Conservation (phyloP, 345 rosid genomes). For the Citrus glauca region DNA sequence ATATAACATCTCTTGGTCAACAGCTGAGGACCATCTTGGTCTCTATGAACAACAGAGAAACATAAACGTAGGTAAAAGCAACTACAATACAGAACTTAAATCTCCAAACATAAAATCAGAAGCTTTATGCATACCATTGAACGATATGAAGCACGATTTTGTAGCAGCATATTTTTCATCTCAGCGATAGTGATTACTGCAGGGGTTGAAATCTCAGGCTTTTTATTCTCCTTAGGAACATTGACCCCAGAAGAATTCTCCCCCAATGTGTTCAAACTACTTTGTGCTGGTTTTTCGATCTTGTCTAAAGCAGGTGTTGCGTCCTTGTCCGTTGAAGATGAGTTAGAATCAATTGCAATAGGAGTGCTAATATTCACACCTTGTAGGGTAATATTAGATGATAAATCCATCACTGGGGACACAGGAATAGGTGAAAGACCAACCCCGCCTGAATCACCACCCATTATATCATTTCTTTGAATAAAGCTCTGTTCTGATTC, state of each 20-base stretch:
- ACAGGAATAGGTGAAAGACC: conserved; percentile 22
- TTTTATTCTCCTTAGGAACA: no score
- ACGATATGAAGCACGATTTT: conserved; percentile 43
- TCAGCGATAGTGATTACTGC: conserved; percentile 54
- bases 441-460: conserved; percentile 8
- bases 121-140: conserved; percentile 39
- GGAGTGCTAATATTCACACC: conserved; percentile 11
- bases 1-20: conserved; percentile 48
- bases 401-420: conserved; percentile 22
- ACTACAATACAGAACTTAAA: not conserved
- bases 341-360: conserved; percentile 16
- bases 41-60: conserved; percentile 37
- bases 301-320: conserved; percentile 9
- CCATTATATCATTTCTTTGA: conserved; percentile 9
- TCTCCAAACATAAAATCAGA: conserved; percentile 1
- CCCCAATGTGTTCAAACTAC: conserved; percentile 11
- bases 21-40: conserved; percentile 56
- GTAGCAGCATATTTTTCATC: conserved; percentile 63
- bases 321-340: conserved; percentile 26
- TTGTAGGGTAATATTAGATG: conserved; percentile 18
- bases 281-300: conserved; percentile 21
- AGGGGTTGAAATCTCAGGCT: conserved; percentile 30
- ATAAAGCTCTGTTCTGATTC: conserved; percentile 22
- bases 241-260: conserved; percentile 19
- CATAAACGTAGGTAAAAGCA: conserved; percentile 2